Evolutionary conservation across 2,329 filamentous ascomycete species (phyloP), one percentile per base, ranked within the genome.

Genomic region (Penicillium freii): DNA sequence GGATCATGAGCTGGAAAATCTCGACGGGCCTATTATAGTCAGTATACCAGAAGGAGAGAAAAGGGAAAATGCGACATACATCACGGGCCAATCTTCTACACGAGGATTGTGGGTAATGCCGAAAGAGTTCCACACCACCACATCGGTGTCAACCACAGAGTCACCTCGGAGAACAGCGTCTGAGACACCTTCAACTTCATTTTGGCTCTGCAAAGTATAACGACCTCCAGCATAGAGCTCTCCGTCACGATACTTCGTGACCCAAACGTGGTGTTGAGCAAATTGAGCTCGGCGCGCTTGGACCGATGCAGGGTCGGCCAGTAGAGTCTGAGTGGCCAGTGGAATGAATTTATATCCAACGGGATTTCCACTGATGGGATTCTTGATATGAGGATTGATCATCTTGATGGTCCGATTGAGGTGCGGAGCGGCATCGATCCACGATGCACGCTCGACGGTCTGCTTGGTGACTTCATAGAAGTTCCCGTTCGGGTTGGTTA

Each of bases 301-400:
- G 66, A 78, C 80, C n/a, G 77, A 81, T 7, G 78, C 73, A 4
- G 79, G 71, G 59, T 84, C 78, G 0, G 84, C 82, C 13, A 87
- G 72, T 27, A 86, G 76, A 43, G 80, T 78, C 66, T 87, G 84
- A 62, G 83, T 86, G 1, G 82, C 79, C 7, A 82, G 77, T 0
- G 79, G 77, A 51, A 77, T 75, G 58, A 87, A 79, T 63, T 85
- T 86, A 69, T 84, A 86, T 0, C 75, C 81, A 2, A 85, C 80
- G 0, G 80, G 75, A 7, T 78, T 77, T 23, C 77, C 75, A 59
- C 83, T 85, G 57, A 85, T 71, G 0, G 80, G 75, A 66, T 86
- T 87, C 31, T 65, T 75, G 39, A 80, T 76, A 36, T 75, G 67
- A 0, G 80, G 75, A 56, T 85, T 85, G 65, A 84, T 73, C 62